Conservation (phyloP, 768 basidiomycete genomes). For the Boletellus emodensis region DNA sequence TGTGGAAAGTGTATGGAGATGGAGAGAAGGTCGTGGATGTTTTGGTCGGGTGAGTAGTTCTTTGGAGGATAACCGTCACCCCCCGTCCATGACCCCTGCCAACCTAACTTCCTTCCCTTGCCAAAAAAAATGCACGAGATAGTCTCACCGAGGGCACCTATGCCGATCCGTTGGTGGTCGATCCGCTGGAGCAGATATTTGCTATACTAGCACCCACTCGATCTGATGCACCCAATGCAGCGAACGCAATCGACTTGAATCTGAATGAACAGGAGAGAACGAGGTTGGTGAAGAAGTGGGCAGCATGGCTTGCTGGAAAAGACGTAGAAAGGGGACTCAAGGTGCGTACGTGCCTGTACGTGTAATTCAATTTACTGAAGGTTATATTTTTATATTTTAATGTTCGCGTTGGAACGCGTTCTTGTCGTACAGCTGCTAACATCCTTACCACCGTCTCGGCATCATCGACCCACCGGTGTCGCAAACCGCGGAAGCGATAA, state of each 20-base stretch:
- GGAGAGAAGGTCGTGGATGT: conserved; percentile 20
- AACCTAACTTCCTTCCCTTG: neutral
- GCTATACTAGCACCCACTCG: conserved; percentile 17
- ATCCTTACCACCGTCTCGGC: conserved; percentile 14
- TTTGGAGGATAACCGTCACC: neutral
- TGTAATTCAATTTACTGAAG: neutral
- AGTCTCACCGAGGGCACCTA: conserved; percentile 27
- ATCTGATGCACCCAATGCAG: conserved; percentile 3
- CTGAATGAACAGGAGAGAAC: conserved; percentile 43
- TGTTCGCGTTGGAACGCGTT: neutral
- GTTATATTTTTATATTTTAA: neutral
- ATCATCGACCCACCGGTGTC: conserved; percentile 18
- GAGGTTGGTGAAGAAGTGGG: conserved; percentile 66
- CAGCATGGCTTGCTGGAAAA: conserved; percentile 70
- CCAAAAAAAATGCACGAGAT: neutral
- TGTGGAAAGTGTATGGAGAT: conserved; percentile 24
- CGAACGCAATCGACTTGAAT: neutral
- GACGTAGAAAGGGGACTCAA: conserved; percentile 69
- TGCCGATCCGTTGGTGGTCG: conserved; percentile 20
- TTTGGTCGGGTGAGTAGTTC: conserved; percentile 22
- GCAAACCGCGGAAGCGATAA: conserved; percentile 22
- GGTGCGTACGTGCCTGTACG: conserved; percentile 36
- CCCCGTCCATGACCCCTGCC: neutral
- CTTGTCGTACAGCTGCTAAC: conserved; percentile 17
- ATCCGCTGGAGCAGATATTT: conserved; percentile 29